A percentile compares a stretch with the other conserved stretches of the same genome.
Evolutionary conservation across 768 basidiomycete species (phyloP).

Genomic region (Psilocybe azurescens): DNA sequence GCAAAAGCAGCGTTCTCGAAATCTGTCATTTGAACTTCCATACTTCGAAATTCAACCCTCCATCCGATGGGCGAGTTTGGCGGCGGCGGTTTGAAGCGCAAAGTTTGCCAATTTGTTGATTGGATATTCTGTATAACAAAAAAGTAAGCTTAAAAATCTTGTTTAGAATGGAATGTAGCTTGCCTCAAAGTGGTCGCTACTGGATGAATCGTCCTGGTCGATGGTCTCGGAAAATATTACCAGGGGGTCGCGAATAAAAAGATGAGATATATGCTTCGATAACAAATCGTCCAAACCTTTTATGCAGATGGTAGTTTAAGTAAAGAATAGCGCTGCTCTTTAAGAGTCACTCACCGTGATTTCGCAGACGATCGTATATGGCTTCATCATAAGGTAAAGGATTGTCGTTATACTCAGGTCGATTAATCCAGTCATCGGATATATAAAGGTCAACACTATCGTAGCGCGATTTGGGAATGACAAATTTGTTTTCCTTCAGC

Average conservation of each 20-base stretch:
- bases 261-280: slow-evolving; percentile 90
- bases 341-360: slow-evolving; percentile 65
- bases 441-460: slow-evolving; percentile 96
- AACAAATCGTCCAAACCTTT: slow-evolving; percentile 86
- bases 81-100: slow-evolving; percentile 98
- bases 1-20: slow-evolving; percentile 99
- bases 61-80: slow-evolving; percentile 93
- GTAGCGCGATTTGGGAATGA: slow-evolving; percentile 96
- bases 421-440: slow-evolving; percentile 84
- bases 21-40: slow-evolving; percentile 99
- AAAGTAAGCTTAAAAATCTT: neutral
- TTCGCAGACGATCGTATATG: slow-evolving; percentile 73
- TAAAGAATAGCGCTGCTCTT: neutral
- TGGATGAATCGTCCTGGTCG: slow-evolving; percentile 85
- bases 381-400: slow-evolving; percentile 76
- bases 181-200: slow-evolving; percentile 97
- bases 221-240: slow-evolving; percentile 95
- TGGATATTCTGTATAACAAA: slow-evolving; percentile 78
- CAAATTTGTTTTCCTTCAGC: slow-evolving; percentile 70
- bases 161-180: slow-evolving; percentile 6
- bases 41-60: slow-evolving; percentile 97
- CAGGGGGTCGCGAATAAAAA: slow-evolving; percentile 97
- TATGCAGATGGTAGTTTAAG: slow-evolving; percentile 2
- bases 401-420: slow-evolving; percentile 94
- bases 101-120: slow-evolving; percentile 99